Conservation (phyloP, 192 early-diverging fungal species). For the Podila epigama region DNA sequence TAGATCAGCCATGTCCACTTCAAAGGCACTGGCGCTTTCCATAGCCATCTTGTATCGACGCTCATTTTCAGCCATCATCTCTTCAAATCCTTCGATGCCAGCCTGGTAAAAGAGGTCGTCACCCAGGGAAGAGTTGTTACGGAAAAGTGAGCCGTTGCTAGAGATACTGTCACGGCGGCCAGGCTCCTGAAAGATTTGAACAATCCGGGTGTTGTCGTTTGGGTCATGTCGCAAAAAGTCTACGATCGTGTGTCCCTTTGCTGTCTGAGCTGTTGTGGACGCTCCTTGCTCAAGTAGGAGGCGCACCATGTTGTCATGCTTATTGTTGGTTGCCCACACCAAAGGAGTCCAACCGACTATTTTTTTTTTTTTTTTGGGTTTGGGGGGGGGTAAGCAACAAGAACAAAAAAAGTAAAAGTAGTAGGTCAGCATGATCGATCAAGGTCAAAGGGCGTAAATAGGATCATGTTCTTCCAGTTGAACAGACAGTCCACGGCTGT, state of each 20-base stretch:
- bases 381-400: no score
- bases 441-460: background rate
- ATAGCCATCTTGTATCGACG: constrained; percentile 51
- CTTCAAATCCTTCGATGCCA: constrained; percentile 50
- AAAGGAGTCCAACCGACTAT: constrained; percentile 86
- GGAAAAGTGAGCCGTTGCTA: constrained; percentile 37
- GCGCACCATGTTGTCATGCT: constrained; percentile 75
- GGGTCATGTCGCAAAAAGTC: constrained; percentile 71
- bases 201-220: constrained; percentile 59
- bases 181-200: constrained; percentile 56
- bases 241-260: constrained; percentile 75
- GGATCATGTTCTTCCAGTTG: background rate
- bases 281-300: constrained; percentile 83
- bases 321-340: constrained; percentile 90
- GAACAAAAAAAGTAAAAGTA: no score
- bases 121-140: constrained; percentile 26
- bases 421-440: background rate
- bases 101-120: constrained; percentile 48
- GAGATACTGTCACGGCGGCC: constrained; percentile 52
- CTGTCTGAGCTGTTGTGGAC: constrained; percentile 68
- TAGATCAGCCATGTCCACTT: constrained; percentile 53
- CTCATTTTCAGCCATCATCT: constrained; percentile 52
- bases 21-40: constrained; percentile 54
- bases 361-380: no score
- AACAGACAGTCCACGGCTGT: background rate